phyloP scores from a whole-genome alignment of 2,329 filamentous ascomycete genomes.

The Neofusicoccum sp. region DNA sequence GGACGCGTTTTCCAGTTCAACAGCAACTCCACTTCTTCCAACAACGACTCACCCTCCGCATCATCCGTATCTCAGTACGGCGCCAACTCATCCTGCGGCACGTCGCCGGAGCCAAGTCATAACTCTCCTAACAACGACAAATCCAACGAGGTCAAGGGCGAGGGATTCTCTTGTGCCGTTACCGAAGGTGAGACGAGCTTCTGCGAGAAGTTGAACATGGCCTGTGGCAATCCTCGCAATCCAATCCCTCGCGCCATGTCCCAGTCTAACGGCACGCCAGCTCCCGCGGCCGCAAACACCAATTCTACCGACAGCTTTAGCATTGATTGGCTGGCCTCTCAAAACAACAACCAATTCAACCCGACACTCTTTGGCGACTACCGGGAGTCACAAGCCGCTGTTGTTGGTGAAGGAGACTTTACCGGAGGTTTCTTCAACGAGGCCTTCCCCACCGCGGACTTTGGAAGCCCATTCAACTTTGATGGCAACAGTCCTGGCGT shows the following conservation, averaged over 20 bases:
- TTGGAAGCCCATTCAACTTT: conserved; percentile 80
- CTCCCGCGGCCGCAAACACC: conserved; percentile 37
- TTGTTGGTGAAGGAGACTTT: conserved; percentile 70
- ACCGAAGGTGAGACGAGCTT: conserved; percentile 57
- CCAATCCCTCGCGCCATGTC: conserved; percentile 54
- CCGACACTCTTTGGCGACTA: conserved; percentile 91
- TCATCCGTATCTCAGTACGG: conserved; percentile 56
- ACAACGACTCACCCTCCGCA: conserved; percentile 53
- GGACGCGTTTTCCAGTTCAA: conserved; percentile 56
- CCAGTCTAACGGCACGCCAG: conserved; percentile 45
- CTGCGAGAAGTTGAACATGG: conserved; percentile 60
- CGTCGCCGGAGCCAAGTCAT: conserved; percentile 74
- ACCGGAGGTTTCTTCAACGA: conserved; percentile 72
- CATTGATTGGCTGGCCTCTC: conserved; percentile 75
- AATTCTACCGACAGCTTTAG: conserved; percentile 46
- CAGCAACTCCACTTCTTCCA: conserved; percentile 46
- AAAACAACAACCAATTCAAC: conserved; percentile 86
- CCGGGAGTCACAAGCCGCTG: conserved; percentile 83
- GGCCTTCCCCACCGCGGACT: conserved; percentile 75
- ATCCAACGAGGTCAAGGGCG: conserved; percentile 57
- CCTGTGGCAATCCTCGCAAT: conserved; percentile 57
- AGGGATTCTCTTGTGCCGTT: conserved; percentile 50
- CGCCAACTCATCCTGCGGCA: conserved; percentile 66
- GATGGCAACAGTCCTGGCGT: conserved; percentile 40
- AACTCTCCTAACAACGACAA: conserved; percentile 67